phyloP scores from a whole-genome alignment of 2,329 filamentous ascomycete genomes.

The Talaromyces sp. region DNA sequence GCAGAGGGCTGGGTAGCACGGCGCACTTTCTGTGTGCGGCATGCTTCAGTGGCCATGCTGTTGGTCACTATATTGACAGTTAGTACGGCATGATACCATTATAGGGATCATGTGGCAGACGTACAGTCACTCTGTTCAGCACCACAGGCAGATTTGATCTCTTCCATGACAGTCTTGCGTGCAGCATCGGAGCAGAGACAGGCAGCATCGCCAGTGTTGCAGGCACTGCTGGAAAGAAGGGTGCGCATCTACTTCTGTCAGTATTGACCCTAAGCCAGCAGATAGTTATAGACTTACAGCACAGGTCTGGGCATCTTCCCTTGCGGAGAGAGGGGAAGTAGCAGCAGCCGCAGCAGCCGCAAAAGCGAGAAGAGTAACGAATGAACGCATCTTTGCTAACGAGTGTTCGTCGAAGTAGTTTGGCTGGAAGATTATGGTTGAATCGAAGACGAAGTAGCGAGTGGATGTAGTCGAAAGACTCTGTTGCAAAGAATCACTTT shows the following conservation, averaged over 20 bases:
- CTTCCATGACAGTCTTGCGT: slow-evolving; percentile 14
- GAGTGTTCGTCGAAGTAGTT: neutral
- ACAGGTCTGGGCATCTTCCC: slow-evolving; percentile 13
- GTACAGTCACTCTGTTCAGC: slow-evolving; percentile 15
- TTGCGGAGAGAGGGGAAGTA: slow-evolving; percentile 9
- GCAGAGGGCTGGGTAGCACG: slow-evolving; percentile 15
- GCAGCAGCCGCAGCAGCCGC: slow-evolving; percentile 16
- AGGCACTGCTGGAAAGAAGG: slow-evolving; percentile 15
- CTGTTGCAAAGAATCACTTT: neutral
- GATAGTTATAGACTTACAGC: neutral
- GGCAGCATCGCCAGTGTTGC: slow-evolving; percentile 20
- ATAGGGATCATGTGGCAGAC: neutral
- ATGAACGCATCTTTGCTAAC: slow-evolving; percentile 17
- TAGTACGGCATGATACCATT: neutral
- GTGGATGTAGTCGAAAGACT: neutral
- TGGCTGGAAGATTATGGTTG: neutral
- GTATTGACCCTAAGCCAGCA: no score
- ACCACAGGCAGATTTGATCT: slow-evolving; percentile 18
- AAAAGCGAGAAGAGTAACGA: slow-evolving; percentile 16
- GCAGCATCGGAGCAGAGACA: slow-evolving; percentile 19
- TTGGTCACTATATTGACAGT: slow-evolving; percentile 4
- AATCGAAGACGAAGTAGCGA: neutral
- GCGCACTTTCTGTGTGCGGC: slow-evolving; percentile 15
- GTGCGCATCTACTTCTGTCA: slow-evolving; percentile 16
- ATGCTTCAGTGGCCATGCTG: slow-evolving; percentile 14